These are phyloP conservation scores for Nemania diffusa DNA, from an alignment of 2,329 filamentous ascomycete genomes.

Conservation along the genomic window DNA sequence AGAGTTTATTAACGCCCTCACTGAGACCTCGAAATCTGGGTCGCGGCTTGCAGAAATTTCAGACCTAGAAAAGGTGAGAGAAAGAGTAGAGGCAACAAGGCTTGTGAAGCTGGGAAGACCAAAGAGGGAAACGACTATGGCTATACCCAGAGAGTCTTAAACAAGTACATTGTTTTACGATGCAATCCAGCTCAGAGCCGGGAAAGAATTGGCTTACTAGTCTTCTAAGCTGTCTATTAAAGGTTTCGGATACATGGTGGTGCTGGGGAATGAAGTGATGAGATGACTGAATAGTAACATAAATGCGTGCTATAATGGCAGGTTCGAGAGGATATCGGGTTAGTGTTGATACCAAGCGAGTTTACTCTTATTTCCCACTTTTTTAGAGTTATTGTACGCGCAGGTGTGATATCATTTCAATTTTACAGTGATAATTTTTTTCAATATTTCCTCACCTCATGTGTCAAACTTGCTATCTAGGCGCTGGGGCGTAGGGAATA, in stretches of 20 bases:
- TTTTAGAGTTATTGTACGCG: not conserved
- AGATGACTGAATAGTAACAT: too few species aligned
- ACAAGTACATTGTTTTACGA: not conserved
- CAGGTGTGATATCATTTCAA: not conserved
- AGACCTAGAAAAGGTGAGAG: constrained; percentile 11
- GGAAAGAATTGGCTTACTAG: not conserved
- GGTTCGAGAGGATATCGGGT: too few species aligned
- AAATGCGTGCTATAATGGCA: too few species aligned
- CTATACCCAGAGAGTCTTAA: not conserved
- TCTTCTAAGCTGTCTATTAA: not conserved
- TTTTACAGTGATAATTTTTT: not conserved
- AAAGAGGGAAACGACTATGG: not conserved
- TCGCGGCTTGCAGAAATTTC: not conserved
- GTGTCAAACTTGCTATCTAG: too few species aligned
- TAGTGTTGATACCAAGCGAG: too few species aligned
- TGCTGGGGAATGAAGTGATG: not conserved
- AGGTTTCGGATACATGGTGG: not conserved
- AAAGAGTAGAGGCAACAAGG: constrained; percentile 55
- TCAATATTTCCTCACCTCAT: not conserved
- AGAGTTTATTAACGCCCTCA: constrained; percentile 59
- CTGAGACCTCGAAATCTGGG: not conserved
- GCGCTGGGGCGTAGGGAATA: not conserved
- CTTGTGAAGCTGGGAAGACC: constrained; percentile 26
- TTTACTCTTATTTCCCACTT: too few species aligned
- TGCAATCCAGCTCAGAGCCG: not conserved